A percentile compares a stretch with the other conserved stretches of the same genome.
These are phyloP conservation scores for Aspergillus olivimuriae DNA, from an alignment of 495 filamentous ascomycete genomes.

Conservation along the genomic window DNA sequence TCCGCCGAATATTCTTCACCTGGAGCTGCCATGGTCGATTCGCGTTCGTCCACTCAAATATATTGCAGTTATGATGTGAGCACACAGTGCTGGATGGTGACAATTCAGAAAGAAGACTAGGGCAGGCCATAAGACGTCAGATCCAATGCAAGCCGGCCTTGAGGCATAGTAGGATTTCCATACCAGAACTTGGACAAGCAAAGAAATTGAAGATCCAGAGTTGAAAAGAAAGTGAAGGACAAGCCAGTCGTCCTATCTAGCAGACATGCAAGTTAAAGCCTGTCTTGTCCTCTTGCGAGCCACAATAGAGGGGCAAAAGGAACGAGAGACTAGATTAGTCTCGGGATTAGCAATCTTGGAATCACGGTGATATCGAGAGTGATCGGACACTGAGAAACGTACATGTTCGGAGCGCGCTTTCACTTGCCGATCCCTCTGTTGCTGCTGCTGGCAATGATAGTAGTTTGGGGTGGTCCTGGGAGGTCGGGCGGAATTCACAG, in stretches of 20 bases:
- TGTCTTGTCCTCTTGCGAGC: conserved; percentile 13
- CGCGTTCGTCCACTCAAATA: conserved; percentile 36
- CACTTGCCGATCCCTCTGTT: conserved; percentile 4
- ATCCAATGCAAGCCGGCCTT: too few species aligned
- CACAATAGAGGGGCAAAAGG: conserved; percentile 22
- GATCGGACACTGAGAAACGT: not conserved
- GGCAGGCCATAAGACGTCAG: too few species aligned
- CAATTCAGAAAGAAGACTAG: too few species aligned
- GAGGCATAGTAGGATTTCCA: not conserved
- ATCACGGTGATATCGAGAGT: not conserved
- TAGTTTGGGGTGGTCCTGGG: conserved; percentile 6
- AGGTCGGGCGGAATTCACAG: conserved; percentile 10
- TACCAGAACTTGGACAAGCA: not conserved
- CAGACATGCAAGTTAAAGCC: conserved; percentile 1
- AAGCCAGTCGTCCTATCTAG: conserved; percentile 17
- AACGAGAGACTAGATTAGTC: conserved; percentile 11
- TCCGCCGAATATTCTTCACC: conserved; percentile 65
- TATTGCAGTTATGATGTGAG: conserved; percentile 16
- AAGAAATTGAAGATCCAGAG: not conserved
- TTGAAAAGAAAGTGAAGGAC: conserved; percentile 22
- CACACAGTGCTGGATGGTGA: not conserved
- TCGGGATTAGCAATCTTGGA: not conserved
- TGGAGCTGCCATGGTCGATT: conserved; percentile 60
- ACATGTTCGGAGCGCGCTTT: conserved; percentile 1
- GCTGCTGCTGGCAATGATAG: conserved; percentile 6